Evolutionary conservation across 805 yeast genomes (phyloP), one percentile per base, ranked within the genome.

Genomic region (Tetrapisispora pingtungensis): DNA sequence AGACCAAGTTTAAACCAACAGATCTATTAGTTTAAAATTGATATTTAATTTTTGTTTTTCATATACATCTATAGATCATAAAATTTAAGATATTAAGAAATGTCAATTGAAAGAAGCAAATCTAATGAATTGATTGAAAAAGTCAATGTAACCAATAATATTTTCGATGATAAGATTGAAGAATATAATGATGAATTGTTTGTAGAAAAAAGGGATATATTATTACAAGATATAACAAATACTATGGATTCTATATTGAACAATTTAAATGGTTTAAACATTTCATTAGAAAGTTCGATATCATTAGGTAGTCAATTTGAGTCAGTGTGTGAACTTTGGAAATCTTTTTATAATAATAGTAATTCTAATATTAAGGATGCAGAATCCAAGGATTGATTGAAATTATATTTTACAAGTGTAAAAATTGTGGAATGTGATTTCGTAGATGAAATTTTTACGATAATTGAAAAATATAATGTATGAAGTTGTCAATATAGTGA

Each of bases 251-350:
- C 81, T 0, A 82, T 82, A 7, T 66, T 81, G 42, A 70, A 76
- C 53, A 80, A 80, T 51, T 61, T 84, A 46, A 81, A 80, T 51
- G 72, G 78, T 18, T 65, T 84, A 47, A 83, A 83, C 56, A 69
- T 86, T 36, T 74, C 88, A 0, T 63, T 84, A 42, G 82, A 80
- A 51, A 78, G 76, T 36, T 74, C 80, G 2, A 72, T 81, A 14
- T 81, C 82, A 19, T 85, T 84, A 3, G 89, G 93, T 1, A 78
- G 78, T 55, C 89, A 81, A 47, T 84, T 83, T 53, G 84, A 82
- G 46, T 74, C 75, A 41, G 84, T 82, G 14, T 74, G 88, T 3
- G 64, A 71, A n/a, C 66, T 83, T 31, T 84, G 94, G 94, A 66
- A 72, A 30, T 72, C 72, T 32, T 82, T 83, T 54, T 81, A 83